Evolutionary conservation across 768 basidiomycete genomes (phyloP), one percentile per base, ranked within the genome.

Genomic region (Lactifluus piperatus): DNA sequence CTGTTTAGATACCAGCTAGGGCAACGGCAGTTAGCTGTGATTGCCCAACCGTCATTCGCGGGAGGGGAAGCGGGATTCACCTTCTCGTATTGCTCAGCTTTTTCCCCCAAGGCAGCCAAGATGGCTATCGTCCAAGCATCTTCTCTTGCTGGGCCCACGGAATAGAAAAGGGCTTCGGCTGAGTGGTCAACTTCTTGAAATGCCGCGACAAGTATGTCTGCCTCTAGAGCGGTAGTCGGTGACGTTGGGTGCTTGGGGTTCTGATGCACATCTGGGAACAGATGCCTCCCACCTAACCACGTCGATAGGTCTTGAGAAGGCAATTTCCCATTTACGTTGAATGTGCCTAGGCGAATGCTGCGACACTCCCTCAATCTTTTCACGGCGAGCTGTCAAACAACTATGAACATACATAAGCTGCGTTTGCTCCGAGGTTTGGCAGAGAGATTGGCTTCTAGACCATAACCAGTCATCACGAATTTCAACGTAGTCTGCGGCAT

Each of bases 161-260:
- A 77, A 59, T 91, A 91, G 0, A 94, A 67, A 56, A 91, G 72
- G 9, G 90, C 87, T 69, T 90, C 88, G 0, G 89, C 76, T 0
- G 88, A 90, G 3, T 83, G 75, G 67, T 92, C 90, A 3, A 91
- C 71, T 66, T 92, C 90, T 69, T 92, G 90, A 64, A 92, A 89
- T 1, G 81, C 86, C 3, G 91, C 68, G n/a, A 86, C 83, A 20
- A 90, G 69, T 8, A 92, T 60, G 66, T 92, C 89, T 10, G 86
- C 83, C 60, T 81, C 78, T 70, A 69, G 10, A 68, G 22, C 7
- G 36, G 43, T 44, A 26, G 16, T 6, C 24, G 29, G 14, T n/a
- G 49, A 24, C n/a, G 30, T 49, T 4, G 39, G 14, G 20, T n/a
- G 29, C 30, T 36, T 27, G 20, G 13, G 14, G 16, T 14, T 9